A percentile compares a stretch with the other conserved stretches of the same genome.
phyloP scores from a whole-genome alignment of 2,329 filamentous ascomycete genomes.

The Cladosporium phlei region DNA sequence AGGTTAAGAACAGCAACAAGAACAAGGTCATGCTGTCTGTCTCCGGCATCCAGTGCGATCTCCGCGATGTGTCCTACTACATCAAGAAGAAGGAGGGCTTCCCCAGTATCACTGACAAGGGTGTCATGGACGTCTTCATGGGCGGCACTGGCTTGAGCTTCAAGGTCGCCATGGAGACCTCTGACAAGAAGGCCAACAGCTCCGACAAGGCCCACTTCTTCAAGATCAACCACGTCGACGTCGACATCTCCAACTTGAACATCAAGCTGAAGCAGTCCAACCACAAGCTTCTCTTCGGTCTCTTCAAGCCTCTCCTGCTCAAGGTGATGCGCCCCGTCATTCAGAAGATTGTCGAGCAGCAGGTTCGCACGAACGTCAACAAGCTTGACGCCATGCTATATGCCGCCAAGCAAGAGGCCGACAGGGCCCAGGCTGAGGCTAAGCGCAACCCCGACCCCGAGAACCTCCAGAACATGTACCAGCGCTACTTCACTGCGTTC shows the following conservation, averaged over 20 bases:
- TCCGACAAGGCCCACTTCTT: slow-evolving; percentile 78
- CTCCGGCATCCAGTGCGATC: slow-evolving; percentile 86
- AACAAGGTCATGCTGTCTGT: slow-evolving; percentile 83
- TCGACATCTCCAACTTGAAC: slow-evolving; percentile 34
- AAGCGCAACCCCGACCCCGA: slow-evolving; percentile 61
- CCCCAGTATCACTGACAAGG: slow-evolving; percentile 78
- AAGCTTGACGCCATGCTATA: slow-evolving; percentile 69
- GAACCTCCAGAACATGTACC: slow-evolving; percentile 76
- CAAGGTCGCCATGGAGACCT: slow-evolving; percentile 81
- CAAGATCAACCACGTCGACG: slow-evolving; percentile 73
- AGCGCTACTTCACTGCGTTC: slow-evolving; percentile 70
- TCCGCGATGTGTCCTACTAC: slow-evolving; percentile 85
- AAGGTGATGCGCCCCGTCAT: slow-evolving; percentile 78
- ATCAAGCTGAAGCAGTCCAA: slow-evolving; percentile 92
- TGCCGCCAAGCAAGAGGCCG: slow-evolving; percentile 76
- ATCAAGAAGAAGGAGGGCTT: slow-evolving; percentile 93
- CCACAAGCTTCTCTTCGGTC: slow-evolving; percentile 81
- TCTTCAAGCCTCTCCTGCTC: slow-evolving; percentile 84
- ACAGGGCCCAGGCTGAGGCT: slow-evolving; percentile 63
- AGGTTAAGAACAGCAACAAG: slow-evolving; percentile 71
- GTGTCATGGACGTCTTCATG: slow-evolving; percentile 82
- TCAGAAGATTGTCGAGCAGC: slow-evolving; percentile 82
- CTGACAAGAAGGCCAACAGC: too few species aligned
- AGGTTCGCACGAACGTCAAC: slow-evolving; percentile 77
- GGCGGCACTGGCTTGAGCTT: slow-evolving; percentile 86